Evolutionary conservation across 1,139 yeast genomes (phyloP), one percentile per base, ranked within the genome.

Genomic region (Geotrichum histeridarum): DNA sequence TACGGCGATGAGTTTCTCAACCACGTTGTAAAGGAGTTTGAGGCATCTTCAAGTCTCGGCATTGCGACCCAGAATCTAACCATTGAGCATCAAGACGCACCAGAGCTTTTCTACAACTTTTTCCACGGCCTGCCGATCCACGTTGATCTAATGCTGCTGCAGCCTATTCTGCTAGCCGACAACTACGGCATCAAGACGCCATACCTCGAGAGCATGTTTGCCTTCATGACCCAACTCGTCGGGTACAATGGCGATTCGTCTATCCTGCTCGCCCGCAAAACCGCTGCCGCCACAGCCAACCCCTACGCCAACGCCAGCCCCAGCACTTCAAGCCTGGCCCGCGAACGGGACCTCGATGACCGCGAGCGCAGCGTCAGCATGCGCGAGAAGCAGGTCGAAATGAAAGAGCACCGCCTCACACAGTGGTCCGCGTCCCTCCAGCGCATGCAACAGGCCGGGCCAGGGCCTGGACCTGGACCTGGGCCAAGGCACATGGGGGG

Each of bases 151-250:
- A 73, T 88, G 51, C 73, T 90, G 56, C 76, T 90, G 57, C 95
- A 89, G 67, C 96, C 96, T 5, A 89, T 90, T 56, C 74, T 90
- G 55, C 73, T 88, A 57, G 95, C 94, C 17, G 96, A 89, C 70
- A 96, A 89, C 68, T 80, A 80, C 64, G 84, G 86, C 45, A 83
- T 89, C 54, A 84, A 87, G 67, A 87, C 96, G 0, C 96, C 97
- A 2, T 90, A 90, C 67, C 76, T 90, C 68, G 97, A 90, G 70
- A 87, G 87, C 64, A 72, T 88, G 57, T 90, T 88, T 67, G 89
- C 96, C 15, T 53, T 39, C 37, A 31, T 53, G 36, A 38, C 53
- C 8, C 56, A 49, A 30, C 33, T 53, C 48, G 50, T 32, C 12
- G 32, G 41, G 18, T 45, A 37, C 31, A 53, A 53, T n/a, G 42